Evolutionary conservation across 768 basidiomycete species (phyloP).

Genomic region (Phanerochaete carnosa): DNA sequence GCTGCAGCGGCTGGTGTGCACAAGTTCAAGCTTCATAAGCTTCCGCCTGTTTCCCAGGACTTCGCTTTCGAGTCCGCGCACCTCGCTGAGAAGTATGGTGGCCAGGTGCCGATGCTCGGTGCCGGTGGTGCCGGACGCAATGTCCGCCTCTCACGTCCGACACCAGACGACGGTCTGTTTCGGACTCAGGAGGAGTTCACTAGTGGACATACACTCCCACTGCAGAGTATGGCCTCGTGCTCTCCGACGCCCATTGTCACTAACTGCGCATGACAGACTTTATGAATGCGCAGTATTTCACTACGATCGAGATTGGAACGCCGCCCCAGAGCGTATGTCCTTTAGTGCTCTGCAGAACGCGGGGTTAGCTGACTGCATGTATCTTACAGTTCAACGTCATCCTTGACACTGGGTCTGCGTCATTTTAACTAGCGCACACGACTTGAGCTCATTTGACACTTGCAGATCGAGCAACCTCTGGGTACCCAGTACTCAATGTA

Average conservation of each 20-base stretch:
- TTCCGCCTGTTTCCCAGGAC: conserved; percentile 58
- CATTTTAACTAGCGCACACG: background rate
- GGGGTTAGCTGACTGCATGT: background rate
- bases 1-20: conserved; percentile 57
- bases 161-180: conserved; percentile 54
- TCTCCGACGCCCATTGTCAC: background rate
- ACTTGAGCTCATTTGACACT: background rate
- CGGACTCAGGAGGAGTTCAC: conserved; percentile 79
- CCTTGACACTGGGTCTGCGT: conserved; percentile 80
- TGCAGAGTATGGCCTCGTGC: conserved; percentile 65
- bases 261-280: conserved; percentile 58
- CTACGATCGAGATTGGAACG: conserved; percentile 79
- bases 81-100: conserved; percentile 93
- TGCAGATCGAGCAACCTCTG: conserved; percentile 86
- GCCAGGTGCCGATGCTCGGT: conserved; percentile 65
- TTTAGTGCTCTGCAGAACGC: background rate
- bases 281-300: conserved; percentile 97
- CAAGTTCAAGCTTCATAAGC: conserved; percentile 88
- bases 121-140: conserved; percentile 70
- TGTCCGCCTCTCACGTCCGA: conserved; percentile 39
- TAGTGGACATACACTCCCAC: conserved; percentile 83
- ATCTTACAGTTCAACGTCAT: conserved; percentile 80
- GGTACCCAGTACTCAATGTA: conserved; percentile 82
- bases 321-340: conserved; percentile 75
- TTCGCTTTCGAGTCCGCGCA: conserved; percentile 74